Evolutionary conservation across 2,329 filamentous ascomycete genomes (phyloP).

Genomic region (Trichoderma sp.): DNA sequence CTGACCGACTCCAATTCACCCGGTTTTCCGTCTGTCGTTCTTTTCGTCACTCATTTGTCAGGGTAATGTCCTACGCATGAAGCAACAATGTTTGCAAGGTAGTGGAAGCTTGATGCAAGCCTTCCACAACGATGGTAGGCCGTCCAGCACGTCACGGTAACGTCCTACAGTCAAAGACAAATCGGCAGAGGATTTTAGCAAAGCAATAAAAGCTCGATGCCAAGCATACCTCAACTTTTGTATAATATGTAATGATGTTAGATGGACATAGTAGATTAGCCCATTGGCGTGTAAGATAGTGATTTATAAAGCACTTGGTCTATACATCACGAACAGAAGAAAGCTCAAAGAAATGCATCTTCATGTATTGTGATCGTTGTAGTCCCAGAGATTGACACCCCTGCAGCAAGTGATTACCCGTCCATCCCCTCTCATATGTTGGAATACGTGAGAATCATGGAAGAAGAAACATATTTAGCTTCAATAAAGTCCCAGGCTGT

Average conservation of each 20-base stretch:
- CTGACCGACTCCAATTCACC: slow-evolving; percentile 11
- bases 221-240: not conserved
- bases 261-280: not conserved
- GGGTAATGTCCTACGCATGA: not conserved
- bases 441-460: not conserved
- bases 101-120: not conserved
- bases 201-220: not conserved
- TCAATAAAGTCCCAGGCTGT: not conserved
- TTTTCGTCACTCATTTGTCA: slow-evolving; percentile 2
- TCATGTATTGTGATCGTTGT: not conserved
- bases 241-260: not conserved
- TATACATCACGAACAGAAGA: not conserved
- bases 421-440: not conserved
- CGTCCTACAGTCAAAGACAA: not conserved
- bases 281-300: not conserved
- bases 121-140: not conserved
- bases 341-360: not conserved
- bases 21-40: slow-evolving; percentile 16
- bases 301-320: not conserved
- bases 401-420: not conserved
- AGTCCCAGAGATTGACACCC: not conserved
- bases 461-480: not conserved
- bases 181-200: not conserved
- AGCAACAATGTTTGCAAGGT: not conserved
- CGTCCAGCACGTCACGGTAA: not conserved